Evolutionary conservation across 257 asterid species (phyloP), one percentile per base, ranked within the genome.

Genomic region (Nemophila menziesii): DNA sequence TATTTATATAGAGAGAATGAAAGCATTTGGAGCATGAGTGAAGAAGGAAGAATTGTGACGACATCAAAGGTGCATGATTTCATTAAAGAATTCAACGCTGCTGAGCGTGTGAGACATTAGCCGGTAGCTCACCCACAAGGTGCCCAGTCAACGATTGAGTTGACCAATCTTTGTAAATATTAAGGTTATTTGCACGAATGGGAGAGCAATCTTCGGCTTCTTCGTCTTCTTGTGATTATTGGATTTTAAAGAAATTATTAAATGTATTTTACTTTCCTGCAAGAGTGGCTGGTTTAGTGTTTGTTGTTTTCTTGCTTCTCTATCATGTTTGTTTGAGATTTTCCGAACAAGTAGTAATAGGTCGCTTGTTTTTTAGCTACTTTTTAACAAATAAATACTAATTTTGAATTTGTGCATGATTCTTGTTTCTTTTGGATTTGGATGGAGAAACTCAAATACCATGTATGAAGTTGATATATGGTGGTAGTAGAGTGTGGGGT

Each of bases 81-180:
- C 47, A 80, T 69, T 80, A 75, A 69, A 75, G 54, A 69, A 82
- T 87, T 87, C 95, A 87, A 87, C 93, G 78, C 78, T 68, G 52
- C 73, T 60, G 78, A 60, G 85, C 72, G 97, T 80, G 97, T 87
- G 97, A 82, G 50, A 57, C 45, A 57, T 59, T 54, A 71, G 80
- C 80, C 57, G 92, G 89, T 83, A 67, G 76, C 70, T 77, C 93
- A 83, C 92, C 71, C 95, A 57, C 79, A 67, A 74, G 66, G 70
- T 51, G 59, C 93, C 79, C 51, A 85, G 92, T 83, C 94, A 82
- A 79, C 81, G 39, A n/a, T n/a, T n/a, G n/a, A n/a, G n/a, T n/a
- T n/a, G n/a, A n/a, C 21, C 11, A 13, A 8, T 0, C 1, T 22
- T 50, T 18, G 33, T 22, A 36, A 23, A 22, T 20, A 37, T 50